phyloP scores from a whole-genome alignment of 768 basidiomycete genomes.

The Pulveroboletus ravenelii region DNA sequence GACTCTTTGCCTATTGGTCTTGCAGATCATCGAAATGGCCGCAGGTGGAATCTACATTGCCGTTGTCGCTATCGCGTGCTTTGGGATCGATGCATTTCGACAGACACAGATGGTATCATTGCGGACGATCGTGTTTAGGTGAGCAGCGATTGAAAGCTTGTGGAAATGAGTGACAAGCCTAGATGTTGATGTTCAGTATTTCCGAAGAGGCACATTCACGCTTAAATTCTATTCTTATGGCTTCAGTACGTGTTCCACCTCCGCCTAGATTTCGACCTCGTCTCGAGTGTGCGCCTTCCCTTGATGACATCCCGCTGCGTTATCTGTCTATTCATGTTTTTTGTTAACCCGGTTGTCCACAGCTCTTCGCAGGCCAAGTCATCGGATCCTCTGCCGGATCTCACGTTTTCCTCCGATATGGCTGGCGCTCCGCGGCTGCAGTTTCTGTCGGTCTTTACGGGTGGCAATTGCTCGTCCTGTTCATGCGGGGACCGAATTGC shows the following conservation, averaged over 20 bases:
- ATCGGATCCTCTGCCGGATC: slow-evolving; percentile 41
- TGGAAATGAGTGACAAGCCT: not conserved
- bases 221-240: slow-evolving; percentile 25
- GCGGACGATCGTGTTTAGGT: slow-evolving; percentile 26
- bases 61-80: slow-evolving; percentile 37
- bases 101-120: slow-evolving; percentile 38
- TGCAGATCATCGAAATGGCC: slow-evolving; percentile 32
- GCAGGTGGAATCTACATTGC: slow-evolving; percentile 36
- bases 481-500: slow-evolving; percentile 36
- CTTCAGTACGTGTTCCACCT: slow-evolving; percentile 20
- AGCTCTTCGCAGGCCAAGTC: slow-evolving; percentile 37
- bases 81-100: slow-evolving; percentile 38
- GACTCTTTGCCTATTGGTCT: slow-evolving; percentile 25
- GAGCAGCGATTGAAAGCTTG: not conserved
- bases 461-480: slow-evolving; percentile 32
- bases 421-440: slow-evolving; percentile 34
- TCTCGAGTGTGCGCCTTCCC: not conserved
- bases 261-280: not conserved
- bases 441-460: slow-evolving; percentile 34
- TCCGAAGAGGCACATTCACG: slow-evolving; percentile 28
- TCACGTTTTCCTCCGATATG: slow-evolving; percentile 37
- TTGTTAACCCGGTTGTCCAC: not conserved
- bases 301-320: not conserved
- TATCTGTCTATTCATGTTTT: not conserved
- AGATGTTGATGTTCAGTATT: slow-evolving; percentile 15